phyloP scores from a whole-genome alignment of 768 basidiomycete species.

The Lactarius tabidus region DNA sequence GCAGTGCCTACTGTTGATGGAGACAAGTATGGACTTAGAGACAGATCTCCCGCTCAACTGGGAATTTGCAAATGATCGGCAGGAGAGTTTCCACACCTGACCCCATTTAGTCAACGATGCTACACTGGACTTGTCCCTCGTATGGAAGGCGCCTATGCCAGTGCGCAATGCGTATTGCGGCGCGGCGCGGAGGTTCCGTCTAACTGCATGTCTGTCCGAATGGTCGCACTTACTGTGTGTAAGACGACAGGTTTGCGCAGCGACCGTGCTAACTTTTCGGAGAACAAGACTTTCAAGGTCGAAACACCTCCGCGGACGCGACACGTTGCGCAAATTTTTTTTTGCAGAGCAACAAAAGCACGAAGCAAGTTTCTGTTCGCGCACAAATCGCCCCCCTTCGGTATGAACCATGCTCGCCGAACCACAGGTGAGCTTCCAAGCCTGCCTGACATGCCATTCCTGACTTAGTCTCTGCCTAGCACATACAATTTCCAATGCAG shows the following conservation, averaged over 20 bases:
- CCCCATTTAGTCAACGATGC: background rate
- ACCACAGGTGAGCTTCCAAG: background rate
- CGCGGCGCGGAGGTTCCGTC: no score
- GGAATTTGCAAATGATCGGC: constrained; percentile 2
- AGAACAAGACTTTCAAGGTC: constrained; percentile 5
- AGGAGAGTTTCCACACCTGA: background rate
- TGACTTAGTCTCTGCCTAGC: background rate
- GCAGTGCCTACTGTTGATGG: background rate
- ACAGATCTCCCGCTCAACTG: background rate
- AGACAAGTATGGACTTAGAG: background rate
- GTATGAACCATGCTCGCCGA: background rate
- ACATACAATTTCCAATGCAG: background rate
- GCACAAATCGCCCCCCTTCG: no score
- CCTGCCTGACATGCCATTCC: background rate
- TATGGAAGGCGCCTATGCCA: constrained; percentile 1
- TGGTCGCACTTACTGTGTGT: background rate
- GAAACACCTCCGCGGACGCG: constrained; percentile 1
- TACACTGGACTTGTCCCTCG: background rate
- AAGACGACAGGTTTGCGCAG: background rate
- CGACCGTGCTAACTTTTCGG: background rate
- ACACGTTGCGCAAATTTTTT: background rate
- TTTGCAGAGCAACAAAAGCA: no score
- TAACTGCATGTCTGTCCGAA: background rate
- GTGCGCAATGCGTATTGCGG: background rate
- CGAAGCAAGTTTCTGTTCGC: no score